Conservation (phyloP, 2,329 filamentous ascomycete species). For the Ophiocordyceps polyrhachis-furcata region DNA sequence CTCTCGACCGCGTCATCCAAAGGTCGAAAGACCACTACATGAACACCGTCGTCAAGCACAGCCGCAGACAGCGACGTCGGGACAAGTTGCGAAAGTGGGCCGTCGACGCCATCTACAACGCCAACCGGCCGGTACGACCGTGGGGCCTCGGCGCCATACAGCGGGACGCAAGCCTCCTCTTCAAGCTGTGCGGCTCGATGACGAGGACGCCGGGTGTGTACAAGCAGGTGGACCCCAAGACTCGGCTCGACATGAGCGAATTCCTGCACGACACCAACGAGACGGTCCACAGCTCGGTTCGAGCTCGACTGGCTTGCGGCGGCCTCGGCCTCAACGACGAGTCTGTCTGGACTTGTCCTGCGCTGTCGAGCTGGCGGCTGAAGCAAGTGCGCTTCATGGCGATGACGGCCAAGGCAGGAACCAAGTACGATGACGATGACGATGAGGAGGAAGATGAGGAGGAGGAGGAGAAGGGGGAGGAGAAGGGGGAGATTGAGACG, state of each 20-base stretch:
- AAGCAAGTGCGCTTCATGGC: conserved; percentile 10
- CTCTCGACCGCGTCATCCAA: conserved; percentile 21
- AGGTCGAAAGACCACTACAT: conserved; percentile 15
- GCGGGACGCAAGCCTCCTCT: conserved; percentile 19
- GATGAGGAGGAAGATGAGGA: conserved; percentile 6
- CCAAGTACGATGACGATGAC: neutral
- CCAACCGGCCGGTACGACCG: conserved; percentile 26
- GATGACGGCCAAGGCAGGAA: no score
- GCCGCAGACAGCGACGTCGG: neutral
- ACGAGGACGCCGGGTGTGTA: conserved; percentile 29
- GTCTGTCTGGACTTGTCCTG: conserved; percentile 24
- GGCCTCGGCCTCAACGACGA: conserved; percentile 31
- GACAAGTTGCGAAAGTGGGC: conserved; percentile 20
- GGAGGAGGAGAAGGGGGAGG: conserved; percentile 6
- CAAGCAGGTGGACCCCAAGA: conserved; percentile 22
- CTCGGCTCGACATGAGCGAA: conserved; percentile 14
- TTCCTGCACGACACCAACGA: conserved; percentile 35
- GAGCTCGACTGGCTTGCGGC: conserved; percentile 30
- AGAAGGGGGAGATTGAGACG: conserved; percentile 8
- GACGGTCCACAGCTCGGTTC: conserved; percentile 33
- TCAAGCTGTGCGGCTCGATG: conserved; percentile 23
- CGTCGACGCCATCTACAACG: conserved; percentile 24
- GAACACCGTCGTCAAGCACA: neutral
- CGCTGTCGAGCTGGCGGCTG: conserved; percentile 26
- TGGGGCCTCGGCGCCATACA: conserved; percentile 29